Base-by-base conservation (phyloP, 2,329 filamentous ascomycete species). In the Aspergillus nomiae region DNA sequence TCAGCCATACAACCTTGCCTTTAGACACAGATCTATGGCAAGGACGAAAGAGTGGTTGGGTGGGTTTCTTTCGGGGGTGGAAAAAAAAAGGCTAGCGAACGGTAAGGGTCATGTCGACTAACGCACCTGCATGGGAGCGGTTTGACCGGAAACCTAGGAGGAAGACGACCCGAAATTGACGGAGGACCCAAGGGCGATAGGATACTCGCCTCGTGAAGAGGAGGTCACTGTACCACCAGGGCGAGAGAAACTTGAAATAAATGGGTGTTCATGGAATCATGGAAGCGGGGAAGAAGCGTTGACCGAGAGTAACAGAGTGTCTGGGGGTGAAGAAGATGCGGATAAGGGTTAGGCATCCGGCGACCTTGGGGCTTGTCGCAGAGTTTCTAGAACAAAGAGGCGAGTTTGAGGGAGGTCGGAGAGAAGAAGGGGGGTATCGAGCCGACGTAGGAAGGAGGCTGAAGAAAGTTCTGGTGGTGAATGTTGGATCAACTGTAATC, bases 111-210 rank as follows among this genome's bases (percentile, higher is more conserved):
- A 53, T 53, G 56, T 59, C 11, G 59, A 56, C 55, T 59, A 63
- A 76, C 76, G 62, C 66, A 78, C 76, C 76, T 78, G 76, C 76
- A 78, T 78, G 71, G 65, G 67, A 70, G 63, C 71, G 70, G 74
- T 72, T 69, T 68, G 72, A 67, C 67, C 71, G 67, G 70, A 65
- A 65, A 69, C 63, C 68, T 61, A 59, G 60, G 53, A 56, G 56
- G 63, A 66, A 62, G 59, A 61, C 60, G 61, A 66, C 72, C 70
- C 65, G 59, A 69, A 70, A 67, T 67, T 69, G 67, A 67, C 65
- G 59, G 65, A 67, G 67, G 72, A 68, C 67, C 66, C 63, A 69
- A 67, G 63, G 67, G 70, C 64, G 66, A 67, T 60, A 60, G 60
- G 51, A 66, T 62, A 63, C 61, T 67, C 65, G 67, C 67, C 68